Conservation (phyloP, 257 asterid species). For the Jacaranda copaia region DNA sequence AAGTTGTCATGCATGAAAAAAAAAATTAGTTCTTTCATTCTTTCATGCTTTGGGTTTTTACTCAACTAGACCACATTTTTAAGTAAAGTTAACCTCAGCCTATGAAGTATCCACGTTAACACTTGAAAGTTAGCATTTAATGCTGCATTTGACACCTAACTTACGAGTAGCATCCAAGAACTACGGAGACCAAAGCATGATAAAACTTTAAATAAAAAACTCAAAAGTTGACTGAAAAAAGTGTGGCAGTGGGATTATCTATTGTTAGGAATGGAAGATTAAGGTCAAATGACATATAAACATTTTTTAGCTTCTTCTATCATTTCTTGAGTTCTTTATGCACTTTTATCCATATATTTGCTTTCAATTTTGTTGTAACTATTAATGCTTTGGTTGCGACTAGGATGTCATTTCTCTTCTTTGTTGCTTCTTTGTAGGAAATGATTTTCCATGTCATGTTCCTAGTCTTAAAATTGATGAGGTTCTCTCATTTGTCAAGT, state of each 20-base stretch:
- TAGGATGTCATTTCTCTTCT: too few relatives aligned
- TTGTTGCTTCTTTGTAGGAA: too few relatives aligned
- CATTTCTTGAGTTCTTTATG: neutral
- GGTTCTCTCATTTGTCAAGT: too few relatives aligned
- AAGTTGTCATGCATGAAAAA: too few relatives aligned
- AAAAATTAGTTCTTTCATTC: too few relatives aligned
- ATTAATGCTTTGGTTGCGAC: too few relatives aligned
- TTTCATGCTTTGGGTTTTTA: slow-evolving; percentile 2
- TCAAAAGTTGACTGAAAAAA: too few relatives aligned
- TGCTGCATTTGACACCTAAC: slow-evolving; percentile 12
- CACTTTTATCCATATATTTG: too few relatives aligned
- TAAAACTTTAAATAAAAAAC: neutral
- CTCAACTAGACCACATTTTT: slow-evolving; percentile 1
- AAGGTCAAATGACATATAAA: neutral
- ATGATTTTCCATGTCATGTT: too few relatives aligned
- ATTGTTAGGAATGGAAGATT: slow-evolving; percentile 16
- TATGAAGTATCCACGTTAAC: neutral
- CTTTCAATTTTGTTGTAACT: too few relatives aligned
- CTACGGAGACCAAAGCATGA: neutral
- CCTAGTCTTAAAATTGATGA: too few relatives aligned
- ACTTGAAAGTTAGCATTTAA: slow-evolving; percentile 16
- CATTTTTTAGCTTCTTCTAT: slow-evolving; percentile 24
- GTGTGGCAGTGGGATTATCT: neutral
- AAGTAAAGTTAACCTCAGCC: slow-evolving; percentile 14
- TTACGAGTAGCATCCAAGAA: slow-evolving; percentile 10